These are phyloP conservation scores for Senna siamea DNA, from an alignment of 306 rosid genomes.

Conservation along the genomic window DNA sequence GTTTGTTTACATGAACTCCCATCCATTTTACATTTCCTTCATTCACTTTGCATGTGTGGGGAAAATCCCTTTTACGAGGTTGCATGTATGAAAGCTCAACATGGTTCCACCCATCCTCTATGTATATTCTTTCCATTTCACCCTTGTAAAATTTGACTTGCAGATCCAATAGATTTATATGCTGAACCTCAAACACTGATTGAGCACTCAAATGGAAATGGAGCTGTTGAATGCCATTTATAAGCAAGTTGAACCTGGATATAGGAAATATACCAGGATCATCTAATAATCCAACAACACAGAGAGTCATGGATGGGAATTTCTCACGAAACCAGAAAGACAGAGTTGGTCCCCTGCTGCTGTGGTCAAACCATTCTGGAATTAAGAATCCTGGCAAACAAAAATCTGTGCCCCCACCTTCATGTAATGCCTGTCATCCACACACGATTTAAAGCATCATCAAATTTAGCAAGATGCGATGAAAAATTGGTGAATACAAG, in stretches of 20 bases:
- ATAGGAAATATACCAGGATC: background rate
- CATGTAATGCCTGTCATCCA: constrained; percentile 24
- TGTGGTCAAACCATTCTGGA: constrained; percentile 31
- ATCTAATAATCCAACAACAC: constrained; percentile 23
- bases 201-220: background rate
- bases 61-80: background rate
- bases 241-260: background rate
- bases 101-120: constrained; percentile 31
- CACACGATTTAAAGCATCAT: background rate
- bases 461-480: background rate
- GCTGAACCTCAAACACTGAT: background rate
- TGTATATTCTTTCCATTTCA: constrained; percentile 5
- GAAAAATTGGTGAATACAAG: background rate
- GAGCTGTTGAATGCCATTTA: constrained; percentile 21
- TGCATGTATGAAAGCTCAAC: constrained; percentile 12
- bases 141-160: constrained; percentile 1
- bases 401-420: constrained; percentile 24
- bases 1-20: constrained; percentile 27
- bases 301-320: constrained; percentile 10
- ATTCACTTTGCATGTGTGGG: background rate
- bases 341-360: background rate
- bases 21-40: constrained; percentile 21
- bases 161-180: constrained; percentile 6
- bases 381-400: constrained; percentile 8
- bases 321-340: constrained; percentile 39